Evolutionary conservation across 257 asterid species (phyloP), one percentile per base, ranked within the genome.

Genomic region (Solanum sejunctum): DNA sequence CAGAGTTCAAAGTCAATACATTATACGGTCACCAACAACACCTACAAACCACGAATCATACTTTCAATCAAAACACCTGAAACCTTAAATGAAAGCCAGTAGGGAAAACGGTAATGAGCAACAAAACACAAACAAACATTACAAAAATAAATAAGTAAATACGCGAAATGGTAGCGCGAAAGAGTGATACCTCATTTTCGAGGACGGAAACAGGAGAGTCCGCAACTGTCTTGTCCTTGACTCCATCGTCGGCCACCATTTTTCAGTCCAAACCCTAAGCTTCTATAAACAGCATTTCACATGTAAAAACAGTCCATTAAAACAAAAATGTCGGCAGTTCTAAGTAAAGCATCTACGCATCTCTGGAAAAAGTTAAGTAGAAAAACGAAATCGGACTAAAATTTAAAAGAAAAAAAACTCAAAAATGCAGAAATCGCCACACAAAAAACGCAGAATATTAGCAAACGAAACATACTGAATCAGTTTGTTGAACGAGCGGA

Each of bases 191-290:
- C 93, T 97, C 99, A 7, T 97, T 98, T 84, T 92, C 95, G 32
- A 97, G 98, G 49, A 95, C 99, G 85, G 98, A 97, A n/a, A 97
- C 94, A 51, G 99, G 99, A 86, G 99, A 97, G 86, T 95, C 99
- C 8, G 89, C 94, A 6, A 60, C 86, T 15, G 90, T 56, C 66
- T 88, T 97, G 87, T 84, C 88, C 90, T 93, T 95, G 86, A 81
- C 93, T 78, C 85, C 95, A 87, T 81, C 87, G 28, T 86, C 94
- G 51, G 92, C 94, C 93, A 83, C 89, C 91, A 89, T 89, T 36
- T 84, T 47, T 58, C 47, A 75, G 57, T 23, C n/a, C 28, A 90
- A 60, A 84, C 89, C 89, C 91, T 75, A 83, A 85, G 82, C 83
- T 54, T 52, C 89, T 26, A 54, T 39, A 85, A 70, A 66, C 47